Evolutionary conservation across 2,329 filamentous ascomycete species (phyloP), one percentile per base, ranked within the genome.

Genomic region (Penicillium griseofulvum): DNA sequence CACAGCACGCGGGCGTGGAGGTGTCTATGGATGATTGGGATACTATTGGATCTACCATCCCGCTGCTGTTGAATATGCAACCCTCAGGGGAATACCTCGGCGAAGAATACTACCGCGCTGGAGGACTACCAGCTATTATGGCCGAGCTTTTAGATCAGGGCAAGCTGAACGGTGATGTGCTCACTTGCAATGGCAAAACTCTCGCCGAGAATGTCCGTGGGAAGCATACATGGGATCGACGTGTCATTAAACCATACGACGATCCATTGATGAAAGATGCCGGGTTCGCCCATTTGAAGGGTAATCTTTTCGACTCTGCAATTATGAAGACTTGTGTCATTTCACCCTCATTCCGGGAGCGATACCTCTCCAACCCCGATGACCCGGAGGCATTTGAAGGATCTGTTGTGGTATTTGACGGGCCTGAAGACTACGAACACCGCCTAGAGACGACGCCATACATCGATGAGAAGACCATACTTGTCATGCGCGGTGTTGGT

Each of bases 21-120:
- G 66, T 84, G 0, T 72, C 76, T 12, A 65, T 82, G 31, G 77
- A 83, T 56, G 81, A 83, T 63, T 83, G 81, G 80, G 81, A 83
- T 62, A 64, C 61, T 0, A 65, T 82, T 16, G 81, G 81, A 3
- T 80, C 77, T 59, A 63, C 72, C 7, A 72, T 83, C 11, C 81
- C 81, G 0, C 71, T 83, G 5, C 71, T 84, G 24, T 69, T 83
- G 16, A 83, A 83, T 56, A 78, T 84, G 71, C 79, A 82, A 60
- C 81, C 81, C 0, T 79, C 80, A 0, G 81, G 81, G 4, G 77
- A 82, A 56, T 76, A 78, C 55, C 71, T 83, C 2, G 75, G 80
- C 34, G 81, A 83, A 62, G 81, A 83, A 52, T 83, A 81, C 57
- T 79, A 78, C 67, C 78, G 79, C 22, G 80, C 81, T 6, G 81